These are phyloP conservation scores for Penicillium sclerotigenum DNA, from an alignment of 2,329 filamentous ascomycete species.

Conservation along the genomic window DNA sequence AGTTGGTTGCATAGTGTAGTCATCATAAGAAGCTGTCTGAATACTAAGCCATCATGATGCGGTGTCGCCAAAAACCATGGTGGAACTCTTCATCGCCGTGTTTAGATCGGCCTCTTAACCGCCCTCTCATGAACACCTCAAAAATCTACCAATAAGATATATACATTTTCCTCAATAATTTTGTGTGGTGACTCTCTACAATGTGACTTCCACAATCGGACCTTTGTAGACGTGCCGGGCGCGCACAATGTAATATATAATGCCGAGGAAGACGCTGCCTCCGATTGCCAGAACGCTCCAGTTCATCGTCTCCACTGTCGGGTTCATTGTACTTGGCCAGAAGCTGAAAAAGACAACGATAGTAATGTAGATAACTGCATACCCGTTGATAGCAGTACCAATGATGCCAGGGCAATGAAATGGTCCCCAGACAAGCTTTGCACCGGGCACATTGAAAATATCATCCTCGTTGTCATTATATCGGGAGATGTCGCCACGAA, in stretches of 20 bases:
- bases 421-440: slow-evolving; percentile 22
- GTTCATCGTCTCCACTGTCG: slow-evolving; percentile 46
- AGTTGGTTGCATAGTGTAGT: too few relatives aligned
- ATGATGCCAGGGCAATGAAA: slow-evolving; percentile 39
- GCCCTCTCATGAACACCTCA: too few relatives aligned
- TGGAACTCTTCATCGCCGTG: too few relatives aligned
- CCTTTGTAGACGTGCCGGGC: slow-evolving; percentile 33
- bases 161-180: too few relatives aligned
- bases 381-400: slow-evolving; percentile 45
- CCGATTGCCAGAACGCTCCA: slow-evolving; percentile 46
- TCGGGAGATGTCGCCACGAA: slow-evolving; percentile 33
- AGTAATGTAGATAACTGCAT: slow-evolving; percentile 42
- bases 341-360: slow-evolving; percentile 48
- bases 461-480: slow-evolving; percentile 33
- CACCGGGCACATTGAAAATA: slow-evolving; percentile 19
- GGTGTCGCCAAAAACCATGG: too few relatives aligned
- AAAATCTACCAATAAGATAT: too few relatives aligned
- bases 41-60: too few relatives aligned
- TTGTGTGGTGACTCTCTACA: neutral
- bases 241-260: slow-evolving; percentile 38
- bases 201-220: slow-evolving; percentile 23
- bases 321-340: slow-evolving; percentile 42
- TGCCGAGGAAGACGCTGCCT: slow-evolving; percentile 37
- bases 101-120: too few relatives aligned
- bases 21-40: too few relatives aligned